phyloP scores from a whole-genome alignment of 2,329 filamentous ascomycete genomes.

The Colletotrichum sansevieriae region DNA sequence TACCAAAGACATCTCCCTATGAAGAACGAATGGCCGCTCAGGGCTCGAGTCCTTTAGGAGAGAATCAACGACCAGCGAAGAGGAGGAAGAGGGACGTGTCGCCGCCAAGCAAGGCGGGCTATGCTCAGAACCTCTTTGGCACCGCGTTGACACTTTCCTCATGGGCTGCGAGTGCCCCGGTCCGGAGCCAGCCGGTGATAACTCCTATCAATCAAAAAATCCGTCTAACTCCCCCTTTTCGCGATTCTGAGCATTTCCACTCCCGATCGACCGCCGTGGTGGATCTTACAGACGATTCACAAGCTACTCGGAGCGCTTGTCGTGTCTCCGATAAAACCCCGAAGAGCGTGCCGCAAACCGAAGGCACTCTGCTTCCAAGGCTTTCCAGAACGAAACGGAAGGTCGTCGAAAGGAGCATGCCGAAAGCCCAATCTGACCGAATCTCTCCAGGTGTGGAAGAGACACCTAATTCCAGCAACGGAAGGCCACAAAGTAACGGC shows the following conservation, averaged over 20 bases:
- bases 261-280: background rate
- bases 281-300: background rate
- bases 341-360: no score
- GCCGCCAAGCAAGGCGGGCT: slow-evolving; percentile 60
- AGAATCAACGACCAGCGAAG: slow-evolving; percentile 53
- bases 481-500: no score
- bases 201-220: background rate
- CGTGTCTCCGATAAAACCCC: no score
- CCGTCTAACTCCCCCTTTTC: background rate
- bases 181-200: slow-evolving; percentile 14
- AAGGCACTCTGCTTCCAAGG: no score
- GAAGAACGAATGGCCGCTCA: slow-evolving; percentile 64
- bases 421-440: no score
- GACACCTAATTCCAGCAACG: no score
- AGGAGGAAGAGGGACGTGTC: slow-evolving; percentile 54
- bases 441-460: no score
- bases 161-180: slow-evolving; percentile 31
- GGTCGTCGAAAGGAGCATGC: no score
- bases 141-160: slow-evolving; percentile 56
- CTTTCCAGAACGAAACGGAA: no score
- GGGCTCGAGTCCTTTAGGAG: slow-evolving; percentile 42
- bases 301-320: background rate
- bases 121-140: slow-evolving; percentile 65
- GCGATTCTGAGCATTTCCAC: background rate
- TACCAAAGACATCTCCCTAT: slow-evolving; percentile 74